Evolutionary conservation across 768 basidiomycete species (phyloP), one percentile per base, ranked within the genome.

Genomic region (Albatrellus ellisii): DNA sequence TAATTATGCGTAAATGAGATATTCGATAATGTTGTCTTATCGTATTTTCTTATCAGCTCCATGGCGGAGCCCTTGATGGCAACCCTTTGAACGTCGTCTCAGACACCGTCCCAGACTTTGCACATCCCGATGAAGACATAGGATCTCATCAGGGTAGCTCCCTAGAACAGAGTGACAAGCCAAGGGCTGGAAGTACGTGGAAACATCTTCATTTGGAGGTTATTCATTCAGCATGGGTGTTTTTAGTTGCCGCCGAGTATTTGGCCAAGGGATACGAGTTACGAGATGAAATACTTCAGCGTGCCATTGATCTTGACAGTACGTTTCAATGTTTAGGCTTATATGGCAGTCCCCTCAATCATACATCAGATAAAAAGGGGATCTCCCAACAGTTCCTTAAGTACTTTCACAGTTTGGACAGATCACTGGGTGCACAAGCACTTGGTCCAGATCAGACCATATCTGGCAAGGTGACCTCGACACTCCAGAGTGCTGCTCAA

Each of bases 81-180:
- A 58, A 71, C 4, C 68, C 67, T 9, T 65, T 98, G 29, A 60
- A 62, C 8, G 88, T 97, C 41, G 72, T 76, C 6, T 83, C 84
- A 12, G 79, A 86, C 12, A 61, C 61, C 1, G 72, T 76, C 6
- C 83, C 84, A 12, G 79, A 86, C 12, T 61, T 61, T 1, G 72
- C 68, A 20, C 77, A 79, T 47, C 57, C 64, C 12, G 76, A 77
- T 39, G 71, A 77, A n/a, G 15, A 65, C 67, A 9, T 66, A 71
- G 21, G 39, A 51, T 12, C 59, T 65, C 7, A 57, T 62, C 6
- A 59, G 25, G 35, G 18, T 62, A 6, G 59, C 62, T 18, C 55
- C 54, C 42, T 85, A 53, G 76, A 83, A 12, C 91, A 95, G 62
- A 71, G 78, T 28, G 90, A 94, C 61, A 99, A 99, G 65, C 94